Evolutionary conservation across 805 yeast genomes (phyloP).

Genomic region (Kodamaea hsintzibuensis): DNA sequence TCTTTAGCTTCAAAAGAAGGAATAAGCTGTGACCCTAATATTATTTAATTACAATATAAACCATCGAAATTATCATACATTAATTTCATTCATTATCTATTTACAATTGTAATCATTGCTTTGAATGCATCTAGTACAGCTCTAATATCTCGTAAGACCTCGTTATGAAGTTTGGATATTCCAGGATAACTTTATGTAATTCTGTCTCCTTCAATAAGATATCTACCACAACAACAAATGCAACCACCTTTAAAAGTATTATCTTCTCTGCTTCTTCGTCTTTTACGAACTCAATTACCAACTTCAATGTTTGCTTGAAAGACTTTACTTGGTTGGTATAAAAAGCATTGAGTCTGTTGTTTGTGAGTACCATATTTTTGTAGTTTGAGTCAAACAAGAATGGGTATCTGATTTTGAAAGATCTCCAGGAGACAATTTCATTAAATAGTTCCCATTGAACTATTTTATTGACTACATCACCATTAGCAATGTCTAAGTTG

Average conservation of each 20-base stretch:
- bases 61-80: background rate
- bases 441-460: constrained; percentile 19
- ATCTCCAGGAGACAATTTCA: constrained; percentile 26
- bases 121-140: constrained; percentile 6
- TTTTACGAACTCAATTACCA: constrained; percentile 13
- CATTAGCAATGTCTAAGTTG: constrained; percentile 10
- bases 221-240: constrained; percentile 18
- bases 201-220: constrained; percentile 19
- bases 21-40: too few species aligned
- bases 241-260: constrained; percentile 15
- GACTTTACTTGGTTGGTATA: constrained; percentile 11
- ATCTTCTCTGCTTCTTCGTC: constrained; percentile 10
- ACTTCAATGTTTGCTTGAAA: constrained; percentile 15
- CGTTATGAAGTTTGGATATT: constrained; percentile 7
- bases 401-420: constrained; percentile 28
- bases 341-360: constrained; percentile 1
- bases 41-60: too few species aligned
- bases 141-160: constrained; percentile 10
- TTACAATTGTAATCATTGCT: background rate
- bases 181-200: constrained; percentile 14
- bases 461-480: constrained; percentile 1
- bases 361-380: background rate
- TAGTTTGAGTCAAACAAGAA: constrained; percentile 18
- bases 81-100: background rate
- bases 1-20: too few species aligned